Evolutionary conservation across 495 filamentous ascomycete species (phyloP).

Genomic region (Neurospora africana): DNA sequence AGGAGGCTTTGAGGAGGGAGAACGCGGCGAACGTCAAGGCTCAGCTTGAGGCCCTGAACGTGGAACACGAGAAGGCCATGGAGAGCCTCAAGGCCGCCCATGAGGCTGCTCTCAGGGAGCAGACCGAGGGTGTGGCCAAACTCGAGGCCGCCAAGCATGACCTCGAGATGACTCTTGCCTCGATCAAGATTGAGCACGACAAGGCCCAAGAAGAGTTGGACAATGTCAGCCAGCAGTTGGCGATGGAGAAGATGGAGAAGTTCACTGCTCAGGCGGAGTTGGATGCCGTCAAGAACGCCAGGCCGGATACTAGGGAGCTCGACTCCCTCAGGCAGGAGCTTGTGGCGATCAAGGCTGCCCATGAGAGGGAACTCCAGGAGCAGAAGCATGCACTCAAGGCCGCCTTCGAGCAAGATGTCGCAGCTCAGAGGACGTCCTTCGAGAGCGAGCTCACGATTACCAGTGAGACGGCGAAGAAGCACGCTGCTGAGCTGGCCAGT

Average conservation of each 20-base stretch:
- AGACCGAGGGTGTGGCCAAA: constrained; percentile 14
- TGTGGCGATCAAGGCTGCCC: constrained; percentile 9
- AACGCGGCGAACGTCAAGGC: constrained; percentile 20
- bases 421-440: constrained; percentile 11
- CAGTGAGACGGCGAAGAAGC: background rate
- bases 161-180: constrained; percentile 10
- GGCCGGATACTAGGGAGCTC: constrained; percentile 38
- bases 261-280: constrained; percentile 43
- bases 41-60: constrained; percentile 29
- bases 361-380: constrained; percentile 14
- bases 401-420: constrained; percentile 21
- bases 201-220: constrained; percentile 34
- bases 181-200: constrained; percentile 23
- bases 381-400: constrained; percentile 29
- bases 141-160: constrained; percentile 14
- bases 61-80: constrained; percentile 30
- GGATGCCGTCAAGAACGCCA: constrained; percentile 40
- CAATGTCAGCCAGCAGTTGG: constrained; percentile 36
- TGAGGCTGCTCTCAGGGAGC: constrained; percentile 10
- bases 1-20: constrained; percentile 29
- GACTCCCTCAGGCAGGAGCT: constrained; percentile 33
- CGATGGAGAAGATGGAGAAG: constrained; percentile 44
- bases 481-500: constrained; percentile 26
- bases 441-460: background rate
- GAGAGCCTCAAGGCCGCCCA: constrained; percentile 32